Evolutionary conservation across 192 early-diverging fungal species (phyloP), one percentile per base, ranked within the genome.

Genomic region (Podila epigama): DNA sequence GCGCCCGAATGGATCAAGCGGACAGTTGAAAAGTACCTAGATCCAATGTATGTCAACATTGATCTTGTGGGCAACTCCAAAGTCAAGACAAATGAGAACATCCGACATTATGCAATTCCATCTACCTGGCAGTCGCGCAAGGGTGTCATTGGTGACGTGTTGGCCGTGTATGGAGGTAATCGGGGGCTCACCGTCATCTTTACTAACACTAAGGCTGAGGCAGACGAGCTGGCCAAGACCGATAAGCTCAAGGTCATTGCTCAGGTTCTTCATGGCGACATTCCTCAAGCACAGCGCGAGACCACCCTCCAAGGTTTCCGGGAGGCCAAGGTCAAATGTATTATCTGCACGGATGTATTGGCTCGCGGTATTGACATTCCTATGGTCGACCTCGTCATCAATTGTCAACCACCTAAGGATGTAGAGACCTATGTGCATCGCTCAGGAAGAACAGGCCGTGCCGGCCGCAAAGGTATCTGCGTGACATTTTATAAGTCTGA

Each of bases 361-460:
- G 96, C 95, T 31, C 94, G 97, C 81, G 97, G 97, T 68, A 86
- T 97, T 63, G 95, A 97, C 86, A 96, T 98, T 68, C 95, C 94
- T 41, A 92, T 96, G 84, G 94, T 97, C 51, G 97, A 97, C 86
- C 83, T 98, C 37, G 97, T 98, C 22, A 94, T 98, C 85, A 97
- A 98, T 84, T 91, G 91, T 69, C 95, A 97, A 68, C 96, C 96
- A 48, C 96, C 96, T 60, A 88, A 89, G 78, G 96, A 98, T 79
- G 86, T 95, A 22, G 95, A 98, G 72, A 89, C 91, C 25, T 98
- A 98, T 75, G 94, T 98, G 50, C 97, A 98, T 84, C 91, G 97
- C 57, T 93, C 92, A 44, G 97, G 97, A 20, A 89, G 97, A 78
- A 97, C 96, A 2, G 97, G 95, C 36, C 94, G 97, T 80, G 95